Evolutionary conservation across 225 moss, liverwort and hornwort species (phyloP).

Genomic region (Antitrichia curtipendula): DNA sequence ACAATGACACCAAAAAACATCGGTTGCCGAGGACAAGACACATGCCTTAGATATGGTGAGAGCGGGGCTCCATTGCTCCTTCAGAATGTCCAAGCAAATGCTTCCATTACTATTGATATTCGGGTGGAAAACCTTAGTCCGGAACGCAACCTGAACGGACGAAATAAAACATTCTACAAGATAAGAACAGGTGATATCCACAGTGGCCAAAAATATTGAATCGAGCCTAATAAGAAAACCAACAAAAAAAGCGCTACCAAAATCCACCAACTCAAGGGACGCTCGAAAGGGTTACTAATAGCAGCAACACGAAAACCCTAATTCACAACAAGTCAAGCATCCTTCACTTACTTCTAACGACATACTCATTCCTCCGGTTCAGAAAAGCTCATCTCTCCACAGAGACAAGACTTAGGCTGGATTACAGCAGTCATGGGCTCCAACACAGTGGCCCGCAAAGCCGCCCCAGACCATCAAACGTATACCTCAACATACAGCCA

Average conservation of each 20-base stretch:
- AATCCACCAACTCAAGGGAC: neutral
- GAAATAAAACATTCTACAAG: neutral
- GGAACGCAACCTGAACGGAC: conserved; percentile 75
- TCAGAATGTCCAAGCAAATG: conserved; percentile 96
- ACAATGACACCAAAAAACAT: neutral
- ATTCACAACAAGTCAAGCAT: neutral
- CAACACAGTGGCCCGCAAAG: neutral
- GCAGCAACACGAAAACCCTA: neutral
- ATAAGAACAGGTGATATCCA: neutral
- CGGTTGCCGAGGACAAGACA: neutral
- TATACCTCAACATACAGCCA: neutral
- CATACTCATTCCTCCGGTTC: neutral
- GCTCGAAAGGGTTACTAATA: neutral
- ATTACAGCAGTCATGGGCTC: neutral
- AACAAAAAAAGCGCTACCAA: neutral
- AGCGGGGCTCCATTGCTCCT: conserved; percentile 99
- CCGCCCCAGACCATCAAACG: neutral
- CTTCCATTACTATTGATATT: conserved; percentile 99
- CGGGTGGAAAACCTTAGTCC: conserved; percentile 97
- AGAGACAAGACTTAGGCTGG: neutral
- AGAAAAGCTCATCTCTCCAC: neutral
- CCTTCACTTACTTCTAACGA: neutral
- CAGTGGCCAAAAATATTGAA: neutral
- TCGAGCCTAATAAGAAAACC: neutral
- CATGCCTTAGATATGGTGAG: conserved; percentile 94